Base-by-base conservation (phyloP, 2,329 filamentous ascomycete genomes). In the Fusarium sambucinum region DNA sequence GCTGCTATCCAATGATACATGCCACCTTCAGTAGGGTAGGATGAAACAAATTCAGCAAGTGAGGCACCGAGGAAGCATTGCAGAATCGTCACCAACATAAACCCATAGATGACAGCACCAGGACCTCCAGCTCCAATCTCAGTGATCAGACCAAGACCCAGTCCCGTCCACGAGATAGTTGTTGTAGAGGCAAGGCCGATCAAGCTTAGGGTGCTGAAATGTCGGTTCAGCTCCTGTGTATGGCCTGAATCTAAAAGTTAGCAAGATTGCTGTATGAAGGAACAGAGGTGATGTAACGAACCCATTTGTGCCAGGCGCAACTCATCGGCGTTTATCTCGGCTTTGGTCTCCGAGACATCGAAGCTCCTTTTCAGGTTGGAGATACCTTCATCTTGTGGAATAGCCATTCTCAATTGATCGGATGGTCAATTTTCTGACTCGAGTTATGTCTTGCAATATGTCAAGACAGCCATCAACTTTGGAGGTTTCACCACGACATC, bases 1-100 rank as follows among this genome's bases (percentile, higher is more conserved):
- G 59, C 59, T 1, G 59, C 59, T 13, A 61, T 61, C 59, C 59
- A 61, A 16, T 61, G 59, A 6, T 61, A 61, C 59, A 61, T 61
- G 8, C 59, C 59, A 0, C 59, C 59, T 4, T 60, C 59, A 3
- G 59, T 61, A 1, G 59, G 59, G 2, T 61, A 61, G 6, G 59
- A 61, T 1, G 59, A 61, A 4, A 61, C 56, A 8, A 61, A 61
- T 23, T 61, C 59, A 0, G 59, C 59, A 0, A 61, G 32, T 0
- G 55, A 54, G 5, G 59, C 59, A 1, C 59, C 59, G 2, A 61
- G 59, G 2, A 61, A 61, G 4, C 59, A 61, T 10, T 61, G 59
- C 4, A 61, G 11, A 0, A 61, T 46, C 0, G 59, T 61, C 0
- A 61, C 59, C 0, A 61, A 23, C 2, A 61, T 61, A 2, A 61